Conservation (phyloP, 208 protist species). For the Balamuthia mandrillaris region DNA sequence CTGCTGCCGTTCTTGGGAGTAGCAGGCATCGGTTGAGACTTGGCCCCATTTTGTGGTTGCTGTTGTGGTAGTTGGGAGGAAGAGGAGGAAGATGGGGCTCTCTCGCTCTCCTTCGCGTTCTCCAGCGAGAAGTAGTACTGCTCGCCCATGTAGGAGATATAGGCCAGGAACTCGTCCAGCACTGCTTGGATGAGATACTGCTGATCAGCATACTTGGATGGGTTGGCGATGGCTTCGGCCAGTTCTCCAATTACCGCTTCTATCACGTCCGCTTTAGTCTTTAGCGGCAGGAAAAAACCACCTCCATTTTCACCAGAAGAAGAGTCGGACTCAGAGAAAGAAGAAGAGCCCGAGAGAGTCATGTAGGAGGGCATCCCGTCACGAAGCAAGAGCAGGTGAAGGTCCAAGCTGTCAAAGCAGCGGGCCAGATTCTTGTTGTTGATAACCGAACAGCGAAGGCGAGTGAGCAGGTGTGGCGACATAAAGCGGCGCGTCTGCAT, state of each 20-base stretch:
- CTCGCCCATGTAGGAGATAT: neutral
- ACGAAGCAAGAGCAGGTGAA: neutral
- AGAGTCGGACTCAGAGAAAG: no score
- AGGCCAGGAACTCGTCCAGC: neutral
- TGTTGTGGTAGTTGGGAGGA: no score
- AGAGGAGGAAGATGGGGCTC: no score
- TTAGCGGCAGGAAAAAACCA: no score
- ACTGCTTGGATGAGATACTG: neutral
- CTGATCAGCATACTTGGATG: neutral
- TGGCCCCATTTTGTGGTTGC: no score
- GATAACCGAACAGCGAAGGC: neutral
- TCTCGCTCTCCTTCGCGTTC: no score
- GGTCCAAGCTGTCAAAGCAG: neutral
- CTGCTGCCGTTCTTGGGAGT: no score
- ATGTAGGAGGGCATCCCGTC: no score
- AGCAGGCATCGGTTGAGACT: no score
- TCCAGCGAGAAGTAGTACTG: no score
- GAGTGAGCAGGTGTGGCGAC: neutral
- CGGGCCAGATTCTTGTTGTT: neutral
- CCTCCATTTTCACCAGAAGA: no score
- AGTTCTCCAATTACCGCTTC: neutral
- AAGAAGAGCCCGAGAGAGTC: no score
- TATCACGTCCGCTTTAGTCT: neutral
- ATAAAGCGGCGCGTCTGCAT: slow-evolving; percentile 22
- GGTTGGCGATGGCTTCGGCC: neutral